Conservation (phyloP, 345 rosid genomes). For the Geranium rotundifolium region DNA sequence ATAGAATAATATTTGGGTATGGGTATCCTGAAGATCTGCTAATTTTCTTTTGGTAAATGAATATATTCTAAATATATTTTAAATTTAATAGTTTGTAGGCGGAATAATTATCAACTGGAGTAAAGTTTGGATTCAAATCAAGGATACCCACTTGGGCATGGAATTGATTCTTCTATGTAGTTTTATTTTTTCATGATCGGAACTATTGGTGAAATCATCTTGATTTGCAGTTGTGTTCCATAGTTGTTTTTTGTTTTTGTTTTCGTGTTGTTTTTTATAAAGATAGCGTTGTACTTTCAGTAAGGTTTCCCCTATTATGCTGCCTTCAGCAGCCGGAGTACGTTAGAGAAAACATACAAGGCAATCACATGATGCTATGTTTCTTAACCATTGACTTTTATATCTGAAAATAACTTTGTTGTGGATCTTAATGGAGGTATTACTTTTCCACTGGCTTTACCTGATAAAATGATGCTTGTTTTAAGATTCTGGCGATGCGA, state of each 20-base stretch:
- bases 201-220: not conserved
- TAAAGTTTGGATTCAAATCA: not conserved
- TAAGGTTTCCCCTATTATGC: not conserved
- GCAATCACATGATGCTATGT: not conserved
- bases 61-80: not conserved
- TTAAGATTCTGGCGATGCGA: constrained; percentile 25
- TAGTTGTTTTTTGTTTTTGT: too few relatives aligned
- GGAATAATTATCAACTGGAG: not conserved
- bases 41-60: not conserved
- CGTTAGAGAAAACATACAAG: too few relatives aligned
- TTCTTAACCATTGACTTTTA: not conserved
- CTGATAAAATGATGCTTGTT: constrained; percentile 4
- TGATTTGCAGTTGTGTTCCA: too few relatives aligned
- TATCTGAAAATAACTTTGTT: too few relatives aligned
- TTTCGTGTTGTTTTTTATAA: not conserved
- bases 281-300: not conserved
- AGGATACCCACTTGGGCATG: not conserved
- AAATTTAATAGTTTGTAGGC: not conserved
- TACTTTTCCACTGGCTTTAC: too few relatives aligned
- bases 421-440: not conserved
- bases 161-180: not conserved
- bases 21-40: not conserved
- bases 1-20: too few relatives aligned
- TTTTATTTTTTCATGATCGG: not conserved
- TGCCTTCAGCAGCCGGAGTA: too few relatives aligned